Conservation (phyloP, 192 early-diverging fungal genomes). For the Dimargaris cristalligena region DNA sequence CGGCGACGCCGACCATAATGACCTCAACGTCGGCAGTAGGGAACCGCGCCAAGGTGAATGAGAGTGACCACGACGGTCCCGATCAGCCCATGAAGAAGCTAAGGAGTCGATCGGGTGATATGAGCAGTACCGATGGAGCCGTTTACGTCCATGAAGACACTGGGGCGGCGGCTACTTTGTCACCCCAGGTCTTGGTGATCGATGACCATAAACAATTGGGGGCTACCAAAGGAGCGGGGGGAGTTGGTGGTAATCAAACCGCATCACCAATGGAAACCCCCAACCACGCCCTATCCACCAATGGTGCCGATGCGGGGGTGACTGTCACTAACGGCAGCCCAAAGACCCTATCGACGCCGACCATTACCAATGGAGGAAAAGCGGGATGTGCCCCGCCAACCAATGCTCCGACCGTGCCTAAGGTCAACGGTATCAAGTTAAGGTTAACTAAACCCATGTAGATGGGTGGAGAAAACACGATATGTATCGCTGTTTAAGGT, state of each 20-base stretch:
- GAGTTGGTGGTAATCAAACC: background rate
- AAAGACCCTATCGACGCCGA: too few species aligned
- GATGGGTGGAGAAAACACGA: too few species aligned
- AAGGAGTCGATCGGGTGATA: background rate
- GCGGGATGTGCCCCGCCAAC: background rate
- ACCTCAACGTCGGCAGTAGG: too few species aligned
- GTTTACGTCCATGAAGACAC: background rate
- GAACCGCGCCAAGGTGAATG: background rate
- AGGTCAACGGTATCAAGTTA: background rate
- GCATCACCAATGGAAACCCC: background rate
- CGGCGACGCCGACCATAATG: too few species aligned
- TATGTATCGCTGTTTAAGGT: too few species aligned
- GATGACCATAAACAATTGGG: background rate
- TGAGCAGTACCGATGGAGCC: too few species aligned
- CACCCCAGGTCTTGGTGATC: background rate
- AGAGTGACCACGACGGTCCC: background rate
- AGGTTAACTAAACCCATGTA: background rate
- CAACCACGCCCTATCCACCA: background rate
- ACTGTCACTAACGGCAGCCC: background rate
- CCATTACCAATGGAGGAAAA: background rate
- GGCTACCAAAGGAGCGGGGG: background rate
- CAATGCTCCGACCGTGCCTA: background rate
- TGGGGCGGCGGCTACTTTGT: too few species aligned
- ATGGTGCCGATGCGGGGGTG: background rate
- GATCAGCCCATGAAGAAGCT: conserved; percentile 2